Conservation (phyloP, 805 yeast genomes). For the Tanozyma kutaoensis region DNA sequence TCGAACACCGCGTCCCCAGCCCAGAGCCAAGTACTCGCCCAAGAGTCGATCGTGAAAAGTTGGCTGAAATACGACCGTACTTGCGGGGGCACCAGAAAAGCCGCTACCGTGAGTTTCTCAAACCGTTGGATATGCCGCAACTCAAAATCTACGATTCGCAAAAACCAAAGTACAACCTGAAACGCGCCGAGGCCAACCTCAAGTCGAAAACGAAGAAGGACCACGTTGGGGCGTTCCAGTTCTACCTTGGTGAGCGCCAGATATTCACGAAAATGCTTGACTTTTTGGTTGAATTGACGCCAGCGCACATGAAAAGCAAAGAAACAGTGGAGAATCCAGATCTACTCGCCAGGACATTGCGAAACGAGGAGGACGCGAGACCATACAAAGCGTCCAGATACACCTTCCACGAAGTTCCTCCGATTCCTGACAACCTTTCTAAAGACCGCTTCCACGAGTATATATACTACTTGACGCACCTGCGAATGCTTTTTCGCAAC, state of each 20-base stretch:
- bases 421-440: constrained; percentile 14
- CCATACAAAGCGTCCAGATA: constrained; percentile 7
- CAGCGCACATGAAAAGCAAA: constrained; percentile 11
- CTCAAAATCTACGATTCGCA: constrained; percentile 16
- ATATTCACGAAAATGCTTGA: constrained; percentile 19
- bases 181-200: constrained; percentile 15
- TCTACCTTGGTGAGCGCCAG: constrained; percentile 15
- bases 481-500: constrained; percentile 16
- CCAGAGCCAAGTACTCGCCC: too few species aligned
- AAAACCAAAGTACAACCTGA: constrained; percentile 9
- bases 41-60: too few species aligned
- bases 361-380: too few species aligned
- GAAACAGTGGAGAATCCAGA: constrained; percentile 5
- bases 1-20: too few species aligned
- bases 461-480: constrained; percentile 22
- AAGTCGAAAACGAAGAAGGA: constrained; percentile 6
- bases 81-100: constrained; percentile 8
- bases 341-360: constrained; percentile 3
- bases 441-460: constrained; percentile 17
- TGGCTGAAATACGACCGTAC: constrained; percentile 5
- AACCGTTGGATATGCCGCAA: constrained; percentile 19
- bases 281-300: constrained; percentile 17
- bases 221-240: constrained; percentile 8
- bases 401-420: constrained; percentile 18
- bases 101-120: constrained; percentile 17